Evolutionary conservation across 2,329 filamentous ascomycete species (phyloP).

Genomic region (Botrytis cinerea): DNA sequence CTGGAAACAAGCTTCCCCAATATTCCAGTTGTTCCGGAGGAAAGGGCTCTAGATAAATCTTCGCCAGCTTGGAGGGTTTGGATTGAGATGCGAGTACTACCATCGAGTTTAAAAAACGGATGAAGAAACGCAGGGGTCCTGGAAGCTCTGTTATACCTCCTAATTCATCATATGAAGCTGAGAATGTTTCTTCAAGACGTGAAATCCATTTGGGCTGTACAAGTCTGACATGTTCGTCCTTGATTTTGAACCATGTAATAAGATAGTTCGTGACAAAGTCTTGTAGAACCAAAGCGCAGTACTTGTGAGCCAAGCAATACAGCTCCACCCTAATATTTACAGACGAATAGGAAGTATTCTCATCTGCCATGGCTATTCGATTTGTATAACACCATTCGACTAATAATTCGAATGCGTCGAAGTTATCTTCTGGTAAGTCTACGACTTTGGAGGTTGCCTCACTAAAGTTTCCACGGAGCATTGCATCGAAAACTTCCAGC

Average conservation of each 20-base stretch:
- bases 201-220: not conserved
- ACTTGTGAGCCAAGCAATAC: constrained; percentile 10
- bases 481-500: constrained; percentile 23
- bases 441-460: constrained; percentile 23
- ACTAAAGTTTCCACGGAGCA: constrained; percentile 23
- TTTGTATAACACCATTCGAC: constrained; percentile 17
- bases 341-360: not conserved
- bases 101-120: not conserved
- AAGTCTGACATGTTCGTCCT: not conserved
- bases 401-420: constrained; percentile 17
- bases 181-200: not conserved
- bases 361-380: not conserved
- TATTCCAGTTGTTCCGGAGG: not conserved
- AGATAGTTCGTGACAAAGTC: constrained; percentile 6
- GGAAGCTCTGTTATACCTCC: not conserved
- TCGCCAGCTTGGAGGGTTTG: not conserved
- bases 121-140: not conserved
- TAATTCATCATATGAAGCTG: not conserved
- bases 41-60: not conserved
- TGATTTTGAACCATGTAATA: constrained; percentile 1
- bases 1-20: not conserved
- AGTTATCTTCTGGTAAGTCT: constrained; percentile 25
- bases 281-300: not conserved
- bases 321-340: not conserved
- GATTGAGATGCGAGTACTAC: not conserved